Evolutionary conservation across 306 rosid species (phyloP).

Genomic region (Malus asiatica): DNA sequence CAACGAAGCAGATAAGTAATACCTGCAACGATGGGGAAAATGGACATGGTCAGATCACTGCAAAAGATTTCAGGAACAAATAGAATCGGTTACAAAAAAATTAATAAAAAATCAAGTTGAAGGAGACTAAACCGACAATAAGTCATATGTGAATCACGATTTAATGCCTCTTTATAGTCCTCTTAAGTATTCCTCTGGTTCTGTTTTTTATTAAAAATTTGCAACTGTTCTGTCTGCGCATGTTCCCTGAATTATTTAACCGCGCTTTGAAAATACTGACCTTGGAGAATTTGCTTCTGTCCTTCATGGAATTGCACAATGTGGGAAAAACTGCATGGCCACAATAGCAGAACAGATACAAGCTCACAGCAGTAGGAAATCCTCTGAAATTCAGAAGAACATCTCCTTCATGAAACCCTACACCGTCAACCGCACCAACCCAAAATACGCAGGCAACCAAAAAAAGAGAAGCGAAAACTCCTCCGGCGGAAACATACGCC

Average conservation of each 20-base stretch:
- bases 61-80: background rate
- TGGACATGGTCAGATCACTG: background rate
- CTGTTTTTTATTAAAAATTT: too few relatives aligned
- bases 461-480: constrained; percentile 48
- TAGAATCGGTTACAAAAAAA: background rate
- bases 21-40: constrained; percentile 32
- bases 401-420: constrained; percentile 42
- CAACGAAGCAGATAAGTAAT: constrained; percentile 42
- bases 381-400: constrained; percentile 21
- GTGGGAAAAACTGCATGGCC: constrained; percentile 71
- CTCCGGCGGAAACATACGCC: constrained; percentile 62
- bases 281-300: constrained; percentile 51
- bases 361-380: constrained; percentile 43
- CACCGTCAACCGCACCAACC: constrained; percentile 48
- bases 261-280: constrained; percentile 11
- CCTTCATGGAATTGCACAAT: constrained; percentile 48
- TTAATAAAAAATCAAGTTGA: too few relatives aligned
- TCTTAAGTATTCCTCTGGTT: too few relatives aligned
- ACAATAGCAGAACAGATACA: constrained; percentile 49
- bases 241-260: background rate
- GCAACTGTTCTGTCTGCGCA: background rate
- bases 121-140: background rate
- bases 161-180: background rate
- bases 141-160: background rate
- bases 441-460: constrained; percentile 42